Conservation (phyloP, 2,329 filamentous ascomycete genomes). For the Tolypocladium sp. region DNA sequence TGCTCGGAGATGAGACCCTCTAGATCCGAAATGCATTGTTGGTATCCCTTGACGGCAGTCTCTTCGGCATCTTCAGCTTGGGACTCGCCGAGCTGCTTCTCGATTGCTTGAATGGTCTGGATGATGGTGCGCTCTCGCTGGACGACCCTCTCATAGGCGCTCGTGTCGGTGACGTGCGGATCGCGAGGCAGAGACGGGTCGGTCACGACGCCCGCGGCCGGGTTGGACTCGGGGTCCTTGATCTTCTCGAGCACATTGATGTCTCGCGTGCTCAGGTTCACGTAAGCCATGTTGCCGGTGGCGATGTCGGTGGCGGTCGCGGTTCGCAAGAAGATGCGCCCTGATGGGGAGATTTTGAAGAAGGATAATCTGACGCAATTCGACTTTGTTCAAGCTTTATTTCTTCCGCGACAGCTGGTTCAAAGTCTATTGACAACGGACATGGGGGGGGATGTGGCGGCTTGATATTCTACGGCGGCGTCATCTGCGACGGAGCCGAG, state of each 20-base stretch:
- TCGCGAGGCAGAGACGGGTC: conserved; percentile 47
- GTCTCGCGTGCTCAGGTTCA: conserved; percentile 47
- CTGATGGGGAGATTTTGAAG: not conserved
- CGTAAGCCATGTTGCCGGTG: conserved; percentile 32
- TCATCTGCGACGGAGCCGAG: not conserved
- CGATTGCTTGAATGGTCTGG: conserved; percentile 42
- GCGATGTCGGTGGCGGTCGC: not conserved
- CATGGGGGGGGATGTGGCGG: not conserved
- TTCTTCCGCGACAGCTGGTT: not conserved
- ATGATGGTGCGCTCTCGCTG: conserved; percentile 45
- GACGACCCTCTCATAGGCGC: conserved; percentile 41
- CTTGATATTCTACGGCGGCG: not conserved
- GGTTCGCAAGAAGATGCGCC: not conserved
- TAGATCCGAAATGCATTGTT: conserved; percentile 37
- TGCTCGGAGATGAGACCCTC: conserved; percentile 45
- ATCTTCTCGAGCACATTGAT: conserved; percentile 57
- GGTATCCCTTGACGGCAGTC: conserved; percentile 33
- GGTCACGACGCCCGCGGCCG: conserved; percentile 42
- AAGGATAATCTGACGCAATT: not conserved
- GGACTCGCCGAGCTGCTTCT: conserved; percentile 39
- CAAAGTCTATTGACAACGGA: not conserved
- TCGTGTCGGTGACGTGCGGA: conserved; percentile 42
- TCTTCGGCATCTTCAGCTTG: conserved; percentile 25
- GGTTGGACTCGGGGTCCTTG: conserved; percentile 55
- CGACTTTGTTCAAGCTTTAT: not conserved